A percentile compares a stretch with the other conserved stretches of the same genome.
These are phyloP conservation scores for Chaetomium sp. DNA, from an alignment of 2,329 filamentous ascomycete species.

Conservation along the genomic window DNA sequence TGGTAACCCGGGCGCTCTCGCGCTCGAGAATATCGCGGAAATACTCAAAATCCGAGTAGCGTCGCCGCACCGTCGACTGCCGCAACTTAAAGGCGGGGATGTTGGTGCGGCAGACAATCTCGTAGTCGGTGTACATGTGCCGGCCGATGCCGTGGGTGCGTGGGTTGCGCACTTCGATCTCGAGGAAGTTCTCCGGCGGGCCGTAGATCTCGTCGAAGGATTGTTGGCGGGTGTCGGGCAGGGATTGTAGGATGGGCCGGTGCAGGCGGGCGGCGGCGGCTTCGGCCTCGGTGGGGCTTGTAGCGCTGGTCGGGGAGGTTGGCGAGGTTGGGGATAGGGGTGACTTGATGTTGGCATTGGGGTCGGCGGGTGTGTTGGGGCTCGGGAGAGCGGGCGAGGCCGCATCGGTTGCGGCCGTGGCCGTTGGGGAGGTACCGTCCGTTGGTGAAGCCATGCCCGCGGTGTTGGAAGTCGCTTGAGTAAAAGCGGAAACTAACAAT, in stretches of 20 bases:
- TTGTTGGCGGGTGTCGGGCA: constrained; percentile 74
- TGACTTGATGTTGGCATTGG: no score
- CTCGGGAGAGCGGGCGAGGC: neutral
- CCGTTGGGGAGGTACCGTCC: constrained; percentile 24
- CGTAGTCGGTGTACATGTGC: constrained; percentile 97
- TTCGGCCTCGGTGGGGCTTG: constrained; percentile 10
- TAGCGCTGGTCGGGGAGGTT: constrained; percentile 22
- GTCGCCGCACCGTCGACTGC: constrained; percentile 77
- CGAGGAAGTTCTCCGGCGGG: constrained; percentile 95
- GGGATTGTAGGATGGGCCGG: constrained; percentile 55
- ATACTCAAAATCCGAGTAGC: constrained; percentile 98
- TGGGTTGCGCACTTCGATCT: constrained; percentile 83
- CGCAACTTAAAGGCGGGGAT: constrained; percentile 98
- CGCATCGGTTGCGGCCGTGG: constrained; percentile 8
- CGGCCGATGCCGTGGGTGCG: constrained; percentile 91
- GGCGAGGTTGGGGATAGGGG: constrained; percentile 6
- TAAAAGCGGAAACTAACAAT: neutral
- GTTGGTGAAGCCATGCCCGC: constrained; percentile 38
- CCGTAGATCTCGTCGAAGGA: constrained; percentile 99
- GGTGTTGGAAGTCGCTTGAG: constrained; percentile 19
- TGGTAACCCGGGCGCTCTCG: constrained; percentile 88
- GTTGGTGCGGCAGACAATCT: constrained; percentile 96
- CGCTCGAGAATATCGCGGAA: constrained; percentile 97
- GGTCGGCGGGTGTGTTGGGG: no score
- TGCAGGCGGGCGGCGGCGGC: constrained; percentile 35